Base-by-base conservation (phyloP, 108 stramenopile genomes). In the Pseudonitzschia delicatissima region DNA sequence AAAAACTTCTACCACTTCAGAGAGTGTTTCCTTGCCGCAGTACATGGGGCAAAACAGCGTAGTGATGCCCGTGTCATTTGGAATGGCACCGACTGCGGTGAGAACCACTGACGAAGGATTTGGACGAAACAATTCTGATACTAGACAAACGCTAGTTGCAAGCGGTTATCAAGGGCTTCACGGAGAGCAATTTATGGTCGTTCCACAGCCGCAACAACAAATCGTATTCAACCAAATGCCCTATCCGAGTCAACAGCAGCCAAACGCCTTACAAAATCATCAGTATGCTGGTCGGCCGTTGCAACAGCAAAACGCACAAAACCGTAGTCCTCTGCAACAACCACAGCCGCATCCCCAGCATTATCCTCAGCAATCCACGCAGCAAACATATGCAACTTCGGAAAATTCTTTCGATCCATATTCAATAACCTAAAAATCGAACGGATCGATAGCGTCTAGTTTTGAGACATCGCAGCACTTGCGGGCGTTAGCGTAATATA, bases 211-310 rank as follows among this genome's bases (percentile, higher is more conserved):
- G n/a, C 73, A 67, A 55, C 66, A 74, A 44, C 73, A 58, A 4
- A 62, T 74, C 17, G 66, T 74, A 58, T 31, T 74, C 11, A 59
- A 74, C 18, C 73, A 67, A 55, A 39, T 74, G 28, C 25, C 32
- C 7, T 42, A 42, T 23, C 59, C 59, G 21, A 26, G n/a, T 8
- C 59, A 61, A 36, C 59, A 36, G 0, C 59, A 18, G 27, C 7
- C 26, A 42, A 61, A 61, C 20, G 27, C 34, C 5, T 36, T 55
- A 18, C 53, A 11, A 29, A 55, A 18, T 33, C 53, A 55, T 31
- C 53, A 51, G 9, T 51, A 28, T 51, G 18, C 50, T 23, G 50
- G 50, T 5, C 26, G 23, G 26, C 23, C 53, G 1, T 55, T 55
- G 13, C 53, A 55, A 7, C 29, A 61, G 23, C 59, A 61, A 4